Evolutionary conservation across 768 basidiomycete species (phyloP).

Genomic region (Xerocomus potaroensis): DNA sequence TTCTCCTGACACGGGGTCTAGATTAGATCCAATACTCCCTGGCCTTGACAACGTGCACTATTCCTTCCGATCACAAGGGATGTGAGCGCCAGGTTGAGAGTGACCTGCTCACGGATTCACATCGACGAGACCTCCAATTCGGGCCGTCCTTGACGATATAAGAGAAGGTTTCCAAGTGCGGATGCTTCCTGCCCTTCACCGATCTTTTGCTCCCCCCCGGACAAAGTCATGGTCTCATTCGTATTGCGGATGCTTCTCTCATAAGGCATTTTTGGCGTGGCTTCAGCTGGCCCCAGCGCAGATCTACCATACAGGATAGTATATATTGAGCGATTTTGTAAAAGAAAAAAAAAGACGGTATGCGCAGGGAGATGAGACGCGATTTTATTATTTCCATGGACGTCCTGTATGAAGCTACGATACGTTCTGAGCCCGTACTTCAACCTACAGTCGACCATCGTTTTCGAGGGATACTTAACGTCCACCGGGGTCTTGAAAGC

Average conservation of each 20-base stretch:
- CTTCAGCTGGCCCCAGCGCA: constrained; percentile 1
- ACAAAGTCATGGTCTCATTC: background rate
- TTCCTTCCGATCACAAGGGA: background rate
- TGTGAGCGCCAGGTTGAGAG: constrained; percentile 1
- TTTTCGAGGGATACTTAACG: too few relatives aligned
- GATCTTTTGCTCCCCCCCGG: background rate
- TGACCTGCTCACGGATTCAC: background rate
- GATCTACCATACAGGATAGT: too few relatives aligned
- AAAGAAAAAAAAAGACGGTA: too few relatives aligned
- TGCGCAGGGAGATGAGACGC: too few relatives aligned
- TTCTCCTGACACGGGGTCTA: too few relatives aligned
- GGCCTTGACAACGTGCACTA: background rate
- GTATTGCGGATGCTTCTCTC: constrained; percentile 1
- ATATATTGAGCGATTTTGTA: too few relatives aligned
- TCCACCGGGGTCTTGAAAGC: too few relatives aligned
- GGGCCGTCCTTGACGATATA: background rate
- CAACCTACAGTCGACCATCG: too few relatives aligned
- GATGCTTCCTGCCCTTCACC: background rate
- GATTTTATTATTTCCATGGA: too few relatives aligned
- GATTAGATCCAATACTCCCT: background rate
- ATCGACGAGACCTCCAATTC: background rate
- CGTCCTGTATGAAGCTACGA: too few relatives aligned
- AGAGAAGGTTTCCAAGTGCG: background rate
- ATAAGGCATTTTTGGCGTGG: constrained; percentile 1
- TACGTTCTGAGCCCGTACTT: too few relatives aligned